A percentile compares a stretch with the other conserved stretches of the same genome.
Conservation (phyloP, 2,329 filamentous ascomycete species). For the Aspergillus transmontanensis region DNA sequence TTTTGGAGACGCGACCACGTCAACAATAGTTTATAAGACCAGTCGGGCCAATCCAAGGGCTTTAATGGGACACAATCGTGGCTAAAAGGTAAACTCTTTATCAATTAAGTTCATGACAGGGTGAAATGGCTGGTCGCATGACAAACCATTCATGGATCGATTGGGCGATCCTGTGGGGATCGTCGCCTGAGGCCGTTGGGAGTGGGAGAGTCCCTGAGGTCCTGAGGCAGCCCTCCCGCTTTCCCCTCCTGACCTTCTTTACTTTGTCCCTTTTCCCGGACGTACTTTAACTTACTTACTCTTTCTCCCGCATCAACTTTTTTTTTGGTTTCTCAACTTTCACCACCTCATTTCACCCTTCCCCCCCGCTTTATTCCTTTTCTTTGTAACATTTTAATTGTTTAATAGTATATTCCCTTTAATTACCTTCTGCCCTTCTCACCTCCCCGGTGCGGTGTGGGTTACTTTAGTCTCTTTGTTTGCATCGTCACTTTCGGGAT, state of each 20-base stretch:
- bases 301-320: conserved; percentile 12
- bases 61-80: neutral
- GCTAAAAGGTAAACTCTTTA: neutral
- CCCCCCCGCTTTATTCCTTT: conserved; percentile 8
- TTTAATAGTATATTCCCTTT: conserved; percentile 17
- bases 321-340: neutral
- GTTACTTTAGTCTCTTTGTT: neutral
- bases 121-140: neutral
- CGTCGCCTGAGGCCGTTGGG: neutral
- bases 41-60: neutral
- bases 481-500: neutral
- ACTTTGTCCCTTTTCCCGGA: conserved; percentile 5
- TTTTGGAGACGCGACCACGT: conserved; percentile 17
- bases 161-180: conserved; percentile 2
- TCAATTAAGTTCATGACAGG: neutral
- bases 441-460: neutral
- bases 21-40: neutral
- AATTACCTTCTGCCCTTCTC: conserved; percentile 14
- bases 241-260: conserved; percentile 2
- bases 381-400: conserved; percentile 16
- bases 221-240: conserved; percentile 1
- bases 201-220: neutral
- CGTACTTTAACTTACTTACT: conserved; percentile 18
- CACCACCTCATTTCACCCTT: neutral
- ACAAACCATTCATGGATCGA: neutral